phyloP scores from a whole-genome alignment of 495 filamentous ascomycete species.

The Penicillium tannophilum region DNA sequence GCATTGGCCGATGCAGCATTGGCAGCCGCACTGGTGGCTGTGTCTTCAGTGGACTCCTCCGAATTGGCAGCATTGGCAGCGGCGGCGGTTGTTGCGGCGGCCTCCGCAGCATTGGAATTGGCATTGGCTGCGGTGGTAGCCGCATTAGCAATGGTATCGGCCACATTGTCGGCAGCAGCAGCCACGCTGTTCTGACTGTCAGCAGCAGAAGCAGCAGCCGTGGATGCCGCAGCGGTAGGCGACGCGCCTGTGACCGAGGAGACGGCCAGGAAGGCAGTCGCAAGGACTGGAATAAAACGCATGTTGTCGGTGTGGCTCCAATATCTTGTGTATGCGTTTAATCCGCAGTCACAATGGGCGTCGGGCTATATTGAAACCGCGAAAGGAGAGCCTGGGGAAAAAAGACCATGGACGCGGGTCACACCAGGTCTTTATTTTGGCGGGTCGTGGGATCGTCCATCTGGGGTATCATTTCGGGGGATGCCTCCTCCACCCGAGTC shows the following conservation, averaged over 20 bases:
- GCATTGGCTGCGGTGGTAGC: constrained; percentile 8
- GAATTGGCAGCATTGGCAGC: constrained; percentile 5
- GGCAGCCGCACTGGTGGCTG: constrained; percentile 6
- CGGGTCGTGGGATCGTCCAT: constrained; percentile 21
- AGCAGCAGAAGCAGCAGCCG: constrained; percentile 9
- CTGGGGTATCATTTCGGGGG: constrained; percentile 20
- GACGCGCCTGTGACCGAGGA: constrained; percentile 26
- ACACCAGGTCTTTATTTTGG: constrained; percentile 30
- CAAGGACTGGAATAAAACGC: constrained; percentile 32
- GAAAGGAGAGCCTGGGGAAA: constrained; percentile 22
- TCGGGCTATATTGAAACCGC: constrained; percentile 26
- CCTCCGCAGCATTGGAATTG: not conserved
- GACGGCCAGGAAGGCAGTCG: constrained; percentile 28
- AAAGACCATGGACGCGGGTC: constrained; percentile 6
- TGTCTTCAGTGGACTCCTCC: constrained; percentile 1
- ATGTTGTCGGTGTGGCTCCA: constrained; percentile 19
- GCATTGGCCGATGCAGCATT: not conserved
- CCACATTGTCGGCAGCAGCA: constrained; percentile 11
- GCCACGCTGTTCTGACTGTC: constrained; percentile 10
- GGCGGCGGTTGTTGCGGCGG: not conserved
- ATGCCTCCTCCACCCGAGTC: constrained; percentile 8
- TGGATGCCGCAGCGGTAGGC: constrained; percentile 13
- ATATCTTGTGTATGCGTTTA: constrained; percentile 15
- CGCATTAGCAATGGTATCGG: constrained; percentile 17
- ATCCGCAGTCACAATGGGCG: constrained; percentile 19